Evolutionary conservation across 1,139 yeast species (phyloP).

Genomic region (Protomyces pachydermus): DNA sequence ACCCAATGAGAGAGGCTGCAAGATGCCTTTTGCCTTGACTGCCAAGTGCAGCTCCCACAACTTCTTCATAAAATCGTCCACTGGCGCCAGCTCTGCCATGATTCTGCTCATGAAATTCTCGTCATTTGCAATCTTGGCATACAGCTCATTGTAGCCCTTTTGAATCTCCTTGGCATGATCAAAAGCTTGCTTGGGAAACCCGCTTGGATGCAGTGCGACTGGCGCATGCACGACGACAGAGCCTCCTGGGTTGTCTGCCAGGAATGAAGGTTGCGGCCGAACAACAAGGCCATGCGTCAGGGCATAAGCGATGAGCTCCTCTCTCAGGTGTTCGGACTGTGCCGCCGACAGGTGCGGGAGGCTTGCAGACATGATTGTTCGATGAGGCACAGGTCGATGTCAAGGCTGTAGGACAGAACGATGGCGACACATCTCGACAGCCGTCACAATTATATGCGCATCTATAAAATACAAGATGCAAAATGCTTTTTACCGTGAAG

Average conservation of each 20-base stretch:
- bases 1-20: conserved; percentile 73
- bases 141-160: conserved; percentile 62
- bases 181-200: conserved; percentile 66
- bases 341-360: not conserved
- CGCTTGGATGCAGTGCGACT: conserved; percentile 83
- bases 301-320: conserved; percentile 32
- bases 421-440: not conserved
- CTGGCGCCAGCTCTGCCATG: conserved; percentile 43
- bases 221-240: conserved; percentile 57
- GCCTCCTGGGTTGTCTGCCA: conserved; percentile 35
- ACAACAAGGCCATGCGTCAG: conserved; percentile 34
- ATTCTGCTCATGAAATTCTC: conserved; percentile 59
- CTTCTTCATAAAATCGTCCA: conserved; percentile 68
- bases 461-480: not conserved
- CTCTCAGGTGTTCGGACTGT: conserved; percentile 9
- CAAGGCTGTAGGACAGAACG: not conserved
- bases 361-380: not conserved
- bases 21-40: conserved; percentile 42
- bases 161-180: conserved; percentile 66
- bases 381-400: not conserved
- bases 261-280: conserved; percentile 22
- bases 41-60: conserved; percentile 56
- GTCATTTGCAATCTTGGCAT: conserved; percentile 57
- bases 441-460: not conserved
- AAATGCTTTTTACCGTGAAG: not conserved